Base-by-base conservation (phyloP, 1,284 basidiomycete genomes). In the Sphagnurus paluster region DNA sequence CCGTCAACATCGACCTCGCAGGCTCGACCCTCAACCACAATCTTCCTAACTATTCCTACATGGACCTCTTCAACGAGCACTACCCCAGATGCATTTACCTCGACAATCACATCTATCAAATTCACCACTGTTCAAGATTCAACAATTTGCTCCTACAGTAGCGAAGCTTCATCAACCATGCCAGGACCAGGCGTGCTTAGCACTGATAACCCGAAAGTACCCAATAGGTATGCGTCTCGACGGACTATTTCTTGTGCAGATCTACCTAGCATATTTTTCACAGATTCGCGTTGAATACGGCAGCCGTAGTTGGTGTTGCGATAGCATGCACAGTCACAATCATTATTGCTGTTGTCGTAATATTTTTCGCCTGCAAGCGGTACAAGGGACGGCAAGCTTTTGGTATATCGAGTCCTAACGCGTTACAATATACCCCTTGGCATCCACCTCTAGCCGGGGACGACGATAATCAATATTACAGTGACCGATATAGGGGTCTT, bases 221-320 rank as follows among this genome's bases (percentile, higher is more conserved):
- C 42, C 13, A 39, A 40, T 26, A 45, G 48, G 53, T 55, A 46
- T 34, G 11, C 14, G 23, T 33, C 10, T 24, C 9, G 25, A 23
- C 3, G 10, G 24, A 23, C 28, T 33, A 11, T 5, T 29, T 24
- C 17, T 11, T n/a, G n/a, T n/a, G n/a, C n/a, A n/a, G n/a, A n/a
- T n/a, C n/a, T n/a, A n/a, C n/a, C n/a, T n/a, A n/a, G n/a, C n/a
- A n/a, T n/a, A n/a, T n/a, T n/a, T n/a, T n/a, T n/a, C n/a, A n/a
- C 26, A 67, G 66, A 17, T 66, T 70, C 40, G 57, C 64, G 1
- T 57, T 51, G 7, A 64, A 66, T 32, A 69, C 66, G 11, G 64
- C 60, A 20, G 67, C 65, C 11, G 65, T 70, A 34, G 60, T 68
- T n/a, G 67, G 63, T 10, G 62, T 70, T 19, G 56, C 63, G 10